Evolutionary conservation across 2,329 filamentous ascomycete genomes (phyloP).

Genomic region (Colletotrichum euphorbiae): DNA sequence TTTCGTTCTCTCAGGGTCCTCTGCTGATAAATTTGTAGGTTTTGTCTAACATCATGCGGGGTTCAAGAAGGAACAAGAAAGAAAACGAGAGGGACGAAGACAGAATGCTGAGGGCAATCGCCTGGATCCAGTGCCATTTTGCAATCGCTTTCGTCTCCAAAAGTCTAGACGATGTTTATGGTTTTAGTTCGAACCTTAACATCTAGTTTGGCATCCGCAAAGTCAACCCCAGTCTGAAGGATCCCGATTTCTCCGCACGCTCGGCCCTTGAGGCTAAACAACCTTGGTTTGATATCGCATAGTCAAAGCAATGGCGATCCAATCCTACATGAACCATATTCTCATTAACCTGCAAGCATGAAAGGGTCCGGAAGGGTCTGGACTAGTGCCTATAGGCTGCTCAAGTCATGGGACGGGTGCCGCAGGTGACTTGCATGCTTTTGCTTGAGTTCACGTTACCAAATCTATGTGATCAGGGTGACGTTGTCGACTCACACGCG

Average conservation of each 20-base stretch:
- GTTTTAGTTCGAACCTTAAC: constrained; percentile 14
- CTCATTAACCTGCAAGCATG: no score
- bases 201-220: not conserved
- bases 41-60: not conserved
- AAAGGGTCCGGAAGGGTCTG: no score
- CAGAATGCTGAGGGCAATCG: no score
- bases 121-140: not conserved
- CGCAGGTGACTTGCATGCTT: no score
- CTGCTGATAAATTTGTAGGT: no score
- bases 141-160: not conserved
- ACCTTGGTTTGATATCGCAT: constrained; percentile 11
- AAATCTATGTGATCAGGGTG: no score
- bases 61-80: not conserved
- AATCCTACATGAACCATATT: no score
- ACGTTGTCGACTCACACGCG: no score
- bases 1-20: no score
- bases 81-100: not conserved
- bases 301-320: constrained; percentile 5
- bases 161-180: constrained; percentile 10
- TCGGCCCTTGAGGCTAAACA: constrained; percentile 14
- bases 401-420: no score
- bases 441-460: no score
- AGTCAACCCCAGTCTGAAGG: not conserved
- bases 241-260: not conserved
- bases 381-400: no score